phyloP scores from a whole-genome alignment of 352 stramenopile species.

The Elongisporangium anandrum region DNA sequence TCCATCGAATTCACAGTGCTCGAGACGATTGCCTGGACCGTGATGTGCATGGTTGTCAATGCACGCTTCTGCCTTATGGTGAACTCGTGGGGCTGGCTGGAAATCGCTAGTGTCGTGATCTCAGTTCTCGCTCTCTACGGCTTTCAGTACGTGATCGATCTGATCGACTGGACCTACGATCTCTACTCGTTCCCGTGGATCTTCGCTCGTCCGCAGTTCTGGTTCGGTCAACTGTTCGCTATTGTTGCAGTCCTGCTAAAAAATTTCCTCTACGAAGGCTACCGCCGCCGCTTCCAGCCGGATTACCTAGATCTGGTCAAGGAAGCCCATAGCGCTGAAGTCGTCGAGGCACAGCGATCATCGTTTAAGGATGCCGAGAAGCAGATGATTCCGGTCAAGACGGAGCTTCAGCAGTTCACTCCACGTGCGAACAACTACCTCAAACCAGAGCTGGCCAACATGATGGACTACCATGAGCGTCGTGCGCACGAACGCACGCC shows the following conservation, averaged over 20 bases:
- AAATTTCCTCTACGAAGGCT: slow-evolving; percentile 68
- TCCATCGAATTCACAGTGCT: slow-evolving; percentile 63
- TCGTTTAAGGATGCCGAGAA: slow-evolving; percentile 19
- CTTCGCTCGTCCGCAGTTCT: slow-evolving; percentile 59
- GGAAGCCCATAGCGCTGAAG: slow-evolving; percentile 10
- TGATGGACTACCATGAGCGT: slow-evolving; percentile 79
- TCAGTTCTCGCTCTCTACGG: slow-evolving; percentile 58
- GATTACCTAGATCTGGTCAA: slow-evolving; percentile 75
- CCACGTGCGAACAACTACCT: slow-evolving; percentile 55
- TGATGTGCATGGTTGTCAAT: slow-evolving; percentile 76
- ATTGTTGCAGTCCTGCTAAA: slow-evolving; percentile 60
- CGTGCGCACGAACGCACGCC: slow-evolving; percentile 54
- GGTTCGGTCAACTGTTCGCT: slow-evolving; percentile 71
- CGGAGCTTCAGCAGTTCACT: slow-evolving; percentile 46
- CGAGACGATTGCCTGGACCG: slow-evolving; percentile 63
- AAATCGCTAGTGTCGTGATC: slow-evolving; percentile 44
- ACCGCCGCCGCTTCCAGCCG: slow-evolving; percentile 54
- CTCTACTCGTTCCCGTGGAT: slow-evolving; percentile 81
- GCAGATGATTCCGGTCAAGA: neutral
- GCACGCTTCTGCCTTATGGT: slow-evolving; percentile 76
- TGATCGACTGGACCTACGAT: slow-evolving; percentile 55
- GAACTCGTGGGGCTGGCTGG: slow-evolving; percentile 72
- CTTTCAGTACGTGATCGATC: slow-evolving; percentile 65
- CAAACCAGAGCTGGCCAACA: slow-evolving; percentile 52
- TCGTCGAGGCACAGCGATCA: no score